Conservation (phyloP, 2,329 filamentous ascomycete species). For the Scleromitrula shiraiana region DNA sequence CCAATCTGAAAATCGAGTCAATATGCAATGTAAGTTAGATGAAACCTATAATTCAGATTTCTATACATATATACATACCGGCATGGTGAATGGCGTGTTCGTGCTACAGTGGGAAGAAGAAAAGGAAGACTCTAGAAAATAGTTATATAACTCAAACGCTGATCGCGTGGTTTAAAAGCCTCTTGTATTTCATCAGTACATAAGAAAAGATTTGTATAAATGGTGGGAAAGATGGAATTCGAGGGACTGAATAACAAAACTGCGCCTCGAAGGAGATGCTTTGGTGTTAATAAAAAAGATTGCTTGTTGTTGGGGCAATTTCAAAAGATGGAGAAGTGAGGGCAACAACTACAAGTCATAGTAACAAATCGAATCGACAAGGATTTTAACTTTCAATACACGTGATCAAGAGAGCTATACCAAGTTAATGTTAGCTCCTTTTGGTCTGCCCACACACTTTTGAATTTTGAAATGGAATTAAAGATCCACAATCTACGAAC, state of each 20-base stretch:
- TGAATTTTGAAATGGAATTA: constrained; percentile 6
- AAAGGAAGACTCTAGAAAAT: not conserved
- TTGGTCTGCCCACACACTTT: constrained; percentile 4
- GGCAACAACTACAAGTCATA: no score
- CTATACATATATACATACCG: constrained; percentile 18
- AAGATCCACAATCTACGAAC: constrained; percentile 8
- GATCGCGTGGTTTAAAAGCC: constrained; percentile 14
- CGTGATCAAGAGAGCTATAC: not conserved
- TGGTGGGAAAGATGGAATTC: not conserved
- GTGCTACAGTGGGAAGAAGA: constrained; percentile 1
- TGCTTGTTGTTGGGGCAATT: constrained; percentile 3
- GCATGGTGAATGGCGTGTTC: constrained; percentile 17
- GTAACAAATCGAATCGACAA: not conserved
- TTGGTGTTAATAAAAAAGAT: constrained; percentile 2
- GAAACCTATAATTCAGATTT: not conserved
- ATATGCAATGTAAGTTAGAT: constrained; percentile 10
- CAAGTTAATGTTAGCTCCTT: not conserved
- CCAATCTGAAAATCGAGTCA: constrained; percentile 39
- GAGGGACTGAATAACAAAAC: not conserved
- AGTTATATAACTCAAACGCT: constrained; percentile 14
- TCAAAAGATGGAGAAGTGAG: not conserved
- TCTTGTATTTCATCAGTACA: constrained; percentile 14
- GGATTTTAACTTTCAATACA: constrained; percentile 4
- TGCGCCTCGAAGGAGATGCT: not conserved
- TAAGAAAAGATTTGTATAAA: not conserved